These are phyloP conservation scores for Diaporthe humulicola DNA, from an alignment of 2,329 filamentous ascomycete genomes.

Conservation along the genomic window DNA sequence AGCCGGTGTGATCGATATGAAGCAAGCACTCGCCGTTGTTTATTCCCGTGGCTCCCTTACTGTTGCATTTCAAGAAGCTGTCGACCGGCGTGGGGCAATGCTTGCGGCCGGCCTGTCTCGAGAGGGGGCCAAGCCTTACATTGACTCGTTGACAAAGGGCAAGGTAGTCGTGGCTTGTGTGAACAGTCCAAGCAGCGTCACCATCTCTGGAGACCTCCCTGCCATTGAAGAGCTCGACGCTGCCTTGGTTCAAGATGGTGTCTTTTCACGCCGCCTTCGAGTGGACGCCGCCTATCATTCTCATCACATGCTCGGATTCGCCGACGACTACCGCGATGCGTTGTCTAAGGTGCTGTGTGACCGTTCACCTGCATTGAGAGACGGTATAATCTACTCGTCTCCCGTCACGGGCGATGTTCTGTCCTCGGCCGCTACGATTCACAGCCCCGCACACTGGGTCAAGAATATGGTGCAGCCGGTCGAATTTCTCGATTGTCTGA, in stretches of 20 bases:
- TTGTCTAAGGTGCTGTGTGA: slow-evolving; percentile 48
- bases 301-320: slow-evolving; percentile 47
- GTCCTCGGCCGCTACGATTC: not conserved
- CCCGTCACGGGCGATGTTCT: not conserved
- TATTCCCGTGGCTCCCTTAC: slow-evolving; percentile 38
- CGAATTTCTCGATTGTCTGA: no score
- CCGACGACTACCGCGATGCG: no score
- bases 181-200: slow-evolving; percentile 42
- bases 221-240: slow-evolving; percentile 45
- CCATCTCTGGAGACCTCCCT: slow-evolving; percentile 49
- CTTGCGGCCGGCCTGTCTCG: slow-evolving; percentile 40
- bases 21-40: slow-evolving; percentile 40
- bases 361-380: no score
- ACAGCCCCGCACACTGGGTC: no score
- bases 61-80: not conserved
- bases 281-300: slow-evolving; percentile 50
- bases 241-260: slow-evolving; percentile 43
- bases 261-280: slow-evolving; percentile 46
- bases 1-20: slow-evolving; percentile 37
- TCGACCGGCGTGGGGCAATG: no score
- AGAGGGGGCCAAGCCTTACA: no score
- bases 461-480: no score
- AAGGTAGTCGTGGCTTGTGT: slow-evolving; percentile 20
- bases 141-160: no score
- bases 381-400: slow-evolving; percentile 27